Evolutionary conservation across 1,139 yeast species (phyloP).

Genomic region (Suhomyces wounanorum): DNA sequence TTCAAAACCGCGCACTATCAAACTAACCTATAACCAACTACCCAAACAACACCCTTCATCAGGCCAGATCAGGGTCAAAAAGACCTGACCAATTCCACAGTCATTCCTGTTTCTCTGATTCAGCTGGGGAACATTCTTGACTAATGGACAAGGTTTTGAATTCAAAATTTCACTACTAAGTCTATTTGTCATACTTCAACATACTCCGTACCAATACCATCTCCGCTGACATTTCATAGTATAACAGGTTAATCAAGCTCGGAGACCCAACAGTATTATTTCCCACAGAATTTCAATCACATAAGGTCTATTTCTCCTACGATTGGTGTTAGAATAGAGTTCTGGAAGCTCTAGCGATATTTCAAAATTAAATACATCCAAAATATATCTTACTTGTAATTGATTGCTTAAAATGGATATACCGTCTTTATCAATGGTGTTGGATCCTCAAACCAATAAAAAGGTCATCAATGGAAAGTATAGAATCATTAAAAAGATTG

Average conservation of each 20-base stretch:
- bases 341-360: background rate
- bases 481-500: constrained; percentile 40
- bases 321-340: background rate
- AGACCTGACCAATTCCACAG: background rate
- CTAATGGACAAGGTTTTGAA: background rate
- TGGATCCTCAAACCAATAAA: constrained; percentile 32
- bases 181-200: background rate
- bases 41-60: background rate
- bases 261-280: background rate
- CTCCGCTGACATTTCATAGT: background rate
- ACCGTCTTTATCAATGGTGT: constrained; percentile 29
- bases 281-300: background rate
- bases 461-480: constrained; percentile 40
- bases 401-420: constrained; percentile 15
- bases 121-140: background rate
- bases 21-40: background rate
- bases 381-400: background rate
- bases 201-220: background rate
- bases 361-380: background rate
- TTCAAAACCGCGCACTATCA: constrained; percentile 1
- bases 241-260: background rate
- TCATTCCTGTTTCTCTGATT: background rate
- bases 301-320: background rate
- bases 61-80: background rate
- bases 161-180: background rate